Percentiles rank a stretch among this genome's conserved stretches.
Evolutionary conservation across 768 basidiomycete genomes (phyloP).

Genomic region (Panaeolus papilionaceus): DNA sequence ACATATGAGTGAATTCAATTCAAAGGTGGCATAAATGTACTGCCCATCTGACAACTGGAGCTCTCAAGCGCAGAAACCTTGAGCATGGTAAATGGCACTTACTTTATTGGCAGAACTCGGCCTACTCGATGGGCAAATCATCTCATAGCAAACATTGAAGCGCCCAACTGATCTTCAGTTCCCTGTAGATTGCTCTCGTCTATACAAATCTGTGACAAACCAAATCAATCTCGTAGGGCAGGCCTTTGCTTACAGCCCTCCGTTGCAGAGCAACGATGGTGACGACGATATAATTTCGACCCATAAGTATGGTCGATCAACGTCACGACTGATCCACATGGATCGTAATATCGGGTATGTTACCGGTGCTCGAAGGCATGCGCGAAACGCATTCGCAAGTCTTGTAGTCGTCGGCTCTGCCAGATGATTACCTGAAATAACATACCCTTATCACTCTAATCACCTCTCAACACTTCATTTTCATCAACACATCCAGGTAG

Average conservation of each 20-base stretch:
- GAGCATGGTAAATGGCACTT: neutral
- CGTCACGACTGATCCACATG: neutral
- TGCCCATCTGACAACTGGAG: neutral
- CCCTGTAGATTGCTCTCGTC: too few species aligned
- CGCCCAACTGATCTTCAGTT: neutral
- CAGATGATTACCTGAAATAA: neutral
- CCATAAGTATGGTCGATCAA: neutral
- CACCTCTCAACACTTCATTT: neutral
- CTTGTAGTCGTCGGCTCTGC: neutral
- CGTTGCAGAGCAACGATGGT: constrained; percentile 3
- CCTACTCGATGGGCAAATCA: neutral
- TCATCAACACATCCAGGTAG: neutral
- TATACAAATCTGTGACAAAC: too few species aligned
- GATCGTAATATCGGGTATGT: neutral
- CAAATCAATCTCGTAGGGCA: too few species aligned
- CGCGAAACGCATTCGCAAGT: neutral
- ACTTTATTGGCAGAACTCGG: neutral
- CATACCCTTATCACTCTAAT: neutral
- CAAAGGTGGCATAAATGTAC: neutral
- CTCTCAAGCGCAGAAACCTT: neutral
- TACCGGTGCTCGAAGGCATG: neutral
- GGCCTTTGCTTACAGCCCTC: neutral
- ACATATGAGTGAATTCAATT: neutral
- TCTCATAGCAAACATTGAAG: neutral
- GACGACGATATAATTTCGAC: neutral